Conservation (phyloP, 768 basidiomycete genomes). For the Leucosporidium yakuticum region DNA sequence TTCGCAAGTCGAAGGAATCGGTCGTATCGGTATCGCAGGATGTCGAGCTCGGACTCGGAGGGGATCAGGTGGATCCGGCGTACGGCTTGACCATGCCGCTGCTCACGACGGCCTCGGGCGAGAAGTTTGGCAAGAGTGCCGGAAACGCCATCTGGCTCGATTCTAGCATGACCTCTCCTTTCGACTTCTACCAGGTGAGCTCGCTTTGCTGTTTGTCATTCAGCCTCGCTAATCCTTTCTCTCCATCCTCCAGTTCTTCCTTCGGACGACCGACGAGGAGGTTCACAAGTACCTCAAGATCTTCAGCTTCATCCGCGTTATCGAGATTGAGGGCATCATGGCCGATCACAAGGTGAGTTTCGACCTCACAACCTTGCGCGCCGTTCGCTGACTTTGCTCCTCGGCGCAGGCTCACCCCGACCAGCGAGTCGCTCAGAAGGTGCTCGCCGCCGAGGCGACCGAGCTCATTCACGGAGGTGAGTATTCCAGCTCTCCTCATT, state of each 20-base stretch:
- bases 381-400: neutral
- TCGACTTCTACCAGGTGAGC: slow-evolving; percentile 91
- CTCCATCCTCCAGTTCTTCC: slow-evolving; percentile 64
- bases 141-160: slow-evolving; percentile 95
- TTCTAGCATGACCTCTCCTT: slow-evolving; percentile 66
- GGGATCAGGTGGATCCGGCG: slow-evolving; percentile 43
- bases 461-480: slow-evolving; percentile 57
- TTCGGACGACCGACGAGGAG: slow-evolving; percentile 71
- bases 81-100: slow-evolving; percentile 92
- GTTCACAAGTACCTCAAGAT: slow-evolving; percentile 71
- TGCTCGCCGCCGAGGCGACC: slow-evolving; percentile 57
- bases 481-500: no score
- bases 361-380: neutral
- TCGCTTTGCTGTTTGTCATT: no score
- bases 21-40: slow-evolving; percentile 13
- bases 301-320: slow-evolving; percentile 67
- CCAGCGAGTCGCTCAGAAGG: slow-evolving; percentile 50
- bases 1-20: slow-evolving; percentile 52
- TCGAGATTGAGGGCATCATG: slow-evolving; percentile 57
- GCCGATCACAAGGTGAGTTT: slow-evolving; percentile 54
- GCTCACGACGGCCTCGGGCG: slow-evolving; percentile 77
- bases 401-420: slow-evolving; percentile 41
- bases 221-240: no score
- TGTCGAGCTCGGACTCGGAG: neutral
- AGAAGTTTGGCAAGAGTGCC: slow-evolving; percentile 95